Evolutionary conservation across 371 early-diverging fungal genomes (phyloP).

Genomic region (Apophysomyces elegans): DNA sequence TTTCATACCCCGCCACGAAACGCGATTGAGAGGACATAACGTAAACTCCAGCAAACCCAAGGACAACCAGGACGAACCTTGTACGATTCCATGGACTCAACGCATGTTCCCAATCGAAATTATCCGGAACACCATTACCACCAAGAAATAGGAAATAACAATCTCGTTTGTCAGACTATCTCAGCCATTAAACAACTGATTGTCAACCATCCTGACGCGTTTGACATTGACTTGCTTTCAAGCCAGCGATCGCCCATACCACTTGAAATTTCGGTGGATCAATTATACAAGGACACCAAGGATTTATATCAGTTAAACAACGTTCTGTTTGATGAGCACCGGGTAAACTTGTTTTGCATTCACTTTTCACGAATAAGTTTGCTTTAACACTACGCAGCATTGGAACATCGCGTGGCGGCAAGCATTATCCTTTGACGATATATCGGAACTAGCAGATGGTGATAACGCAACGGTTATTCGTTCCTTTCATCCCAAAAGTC

Average conservation of each 20-base stretch:
- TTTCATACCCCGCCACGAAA: no score
- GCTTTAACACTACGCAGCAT: conserved; percentile 16
- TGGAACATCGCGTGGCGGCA: conserved; percentile 46
- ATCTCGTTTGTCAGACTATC: conserved; percentile 32
- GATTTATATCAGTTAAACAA: conserved; percentile 24
- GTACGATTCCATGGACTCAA: conserved; percentile 21
- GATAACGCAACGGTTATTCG: conserved; percentile 24
- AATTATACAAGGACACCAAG: conserved; percentile 32
- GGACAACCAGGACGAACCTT: no score
- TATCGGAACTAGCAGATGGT: conserved; percentile 26
- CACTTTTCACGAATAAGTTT: neutral
- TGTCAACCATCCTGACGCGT: conserved; percentile 25
- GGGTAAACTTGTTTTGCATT: conserved; percentile 29
- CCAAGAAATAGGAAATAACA: conserved; percentile 39
- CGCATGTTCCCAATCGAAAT: conserved; percentile 29
- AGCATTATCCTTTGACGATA: conserved; percentile 38
- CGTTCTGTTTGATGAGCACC: conserved; percentile 39
- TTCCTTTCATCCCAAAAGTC: conserved; percentile 38
- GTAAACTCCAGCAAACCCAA: no score
- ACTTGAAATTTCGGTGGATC: conserved; percentile 21
- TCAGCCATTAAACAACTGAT: conserved; percentile 31
- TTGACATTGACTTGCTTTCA: conserved; percentile 32
- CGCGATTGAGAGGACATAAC: no score
- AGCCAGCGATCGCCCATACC: conserved; percentile 12
- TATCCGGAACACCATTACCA: conserved; percentile 41